A percentile compares a stretch with the other conserved stretches of the same genome.
phyloP scores from a whole-genome alignment of 352 stramenopile species.

The Blastocystis sp. region DNA sequence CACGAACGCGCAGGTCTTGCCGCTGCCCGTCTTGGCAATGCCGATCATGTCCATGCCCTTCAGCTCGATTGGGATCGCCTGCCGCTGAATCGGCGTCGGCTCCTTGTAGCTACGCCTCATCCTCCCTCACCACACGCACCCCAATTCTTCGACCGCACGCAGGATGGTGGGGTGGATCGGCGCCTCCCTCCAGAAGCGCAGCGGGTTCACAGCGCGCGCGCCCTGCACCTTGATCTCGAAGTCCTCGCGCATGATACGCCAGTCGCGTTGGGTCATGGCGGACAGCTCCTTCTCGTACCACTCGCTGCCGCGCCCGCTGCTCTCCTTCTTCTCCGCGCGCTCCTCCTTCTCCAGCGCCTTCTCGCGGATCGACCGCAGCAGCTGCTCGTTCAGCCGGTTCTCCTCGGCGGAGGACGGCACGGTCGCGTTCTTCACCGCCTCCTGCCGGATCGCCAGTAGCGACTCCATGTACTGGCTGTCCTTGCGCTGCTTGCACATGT shows the following conservation, averaged over 20 bases:
- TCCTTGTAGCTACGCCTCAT: slow-evolving; percentile 79
- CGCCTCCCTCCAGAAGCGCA: slow-evolving; percentile 87
- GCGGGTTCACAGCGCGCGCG: slow-evolving; percentile 82
- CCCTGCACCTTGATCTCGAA: slow-evolving; percentile 93
- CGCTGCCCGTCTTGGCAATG: slow-evolving; percentile 94
- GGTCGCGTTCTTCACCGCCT: slow-evolving; percentile 2
- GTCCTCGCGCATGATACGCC: slow-evolving; percentile 97
- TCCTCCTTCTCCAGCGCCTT: slow-evolving; percentile 69
- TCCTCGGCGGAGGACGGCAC: slow-evolving; percentile 69
- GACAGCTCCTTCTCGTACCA: slow-evolving; percentile 87
- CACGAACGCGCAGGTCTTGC: slow-evolving; percentile 96
- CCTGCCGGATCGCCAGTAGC: slow-evolving; percentile 13
- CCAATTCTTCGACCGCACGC: slow-evolving; percentile 84
- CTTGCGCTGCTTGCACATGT: slow-evolving; percentile 87
- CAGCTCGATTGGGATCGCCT: slow-evolving; percentile 92
- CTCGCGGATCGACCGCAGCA: slow-evolving; percentile 69
- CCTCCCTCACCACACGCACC: slow-evolving; percentile 16
- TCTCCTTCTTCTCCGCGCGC: slow-evolving; percentile 70
- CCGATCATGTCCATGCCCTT: slow-evolving; percentile 93
- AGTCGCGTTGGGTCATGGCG: slow-evolving; percentile 93
- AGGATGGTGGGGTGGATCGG: slow-evolving; percentile 77
- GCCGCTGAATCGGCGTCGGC: slow-evolving; percentile 95
- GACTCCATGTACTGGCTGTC: slow-evolving; percentile 69
- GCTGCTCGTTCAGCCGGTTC: slow-evolving; percentile 76
- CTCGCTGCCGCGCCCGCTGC: slow-evolving; percentile 74